phyloP scores from a whole-genome alignment of 495 filamentous ascomycete species.

The Glarea lozoyensis region DNA sequence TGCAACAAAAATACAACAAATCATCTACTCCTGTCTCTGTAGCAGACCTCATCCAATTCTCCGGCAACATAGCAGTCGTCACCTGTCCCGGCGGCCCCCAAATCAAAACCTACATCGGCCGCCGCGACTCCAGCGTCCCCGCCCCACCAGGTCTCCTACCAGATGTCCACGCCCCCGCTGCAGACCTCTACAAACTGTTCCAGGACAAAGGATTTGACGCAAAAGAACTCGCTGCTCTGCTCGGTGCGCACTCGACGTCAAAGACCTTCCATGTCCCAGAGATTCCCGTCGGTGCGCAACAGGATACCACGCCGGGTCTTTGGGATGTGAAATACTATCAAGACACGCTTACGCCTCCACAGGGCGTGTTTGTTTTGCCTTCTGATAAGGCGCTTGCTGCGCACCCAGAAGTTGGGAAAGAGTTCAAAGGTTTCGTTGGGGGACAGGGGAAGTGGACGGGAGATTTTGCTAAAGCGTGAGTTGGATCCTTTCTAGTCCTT shows the following conservation, averaged over 20 bases:
- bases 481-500: too few relatives aligned
- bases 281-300: constrained; percentile 12
- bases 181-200: constrained; percentile 20
- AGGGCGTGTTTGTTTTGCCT: background rate
- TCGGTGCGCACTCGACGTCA: constrained; percentile 22
- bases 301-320: constrained; percentile 22
- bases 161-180: constrained; percentile 18
- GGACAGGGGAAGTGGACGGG: constrained; percentile 13
- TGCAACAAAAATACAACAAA: constrained; percentile 11
- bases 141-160: constrained; percentile 19
- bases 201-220: constrained; percentile 23
- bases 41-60: constrained; percentile 21
- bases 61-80: constrained; percentile 20
- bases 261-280: background rate
- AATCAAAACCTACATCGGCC: constrained; percentile 21
- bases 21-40: constrained; percentile 15
- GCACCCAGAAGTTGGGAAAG: constrained; percentile 9
- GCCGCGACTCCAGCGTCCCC: constrained; percentile 11
- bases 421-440: constrained; percentile 29
- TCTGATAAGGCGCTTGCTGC: background rate
- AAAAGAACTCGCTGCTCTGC: constrained; percentile 20
- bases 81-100: constrained; percentile 22
- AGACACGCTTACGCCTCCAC: constrained; percentile 15
- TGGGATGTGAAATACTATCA: constrained; percentile 26
- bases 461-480: background rate